Percentiles rank a stretch among this genome's conserved stretches.
phyloP scores from a whole-genome alignment of 2,329 filamentous ascomycete species.

The Fusarium cyanostomum region DNA sequence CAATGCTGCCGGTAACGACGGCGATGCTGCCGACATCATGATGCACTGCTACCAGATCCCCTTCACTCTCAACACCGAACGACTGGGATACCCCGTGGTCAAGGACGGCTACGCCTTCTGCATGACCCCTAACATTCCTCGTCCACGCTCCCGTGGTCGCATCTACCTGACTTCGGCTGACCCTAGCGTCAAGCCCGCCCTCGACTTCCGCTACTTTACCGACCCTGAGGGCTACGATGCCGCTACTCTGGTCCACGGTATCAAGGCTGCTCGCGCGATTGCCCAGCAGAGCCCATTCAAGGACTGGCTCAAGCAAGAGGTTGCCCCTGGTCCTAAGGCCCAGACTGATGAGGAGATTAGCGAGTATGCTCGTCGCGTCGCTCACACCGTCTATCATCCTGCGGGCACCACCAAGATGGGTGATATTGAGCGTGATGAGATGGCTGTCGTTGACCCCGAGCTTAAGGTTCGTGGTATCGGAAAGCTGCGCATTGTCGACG shows the following conservation, averaged over 20 bases:
- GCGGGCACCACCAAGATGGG: conserved; percentile 93
- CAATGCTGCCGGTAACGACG: conserved; percentile 74
- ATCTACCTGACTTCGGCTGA: conserved; percentile 81
- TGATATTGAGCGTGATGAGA: conserved; percentile 70
- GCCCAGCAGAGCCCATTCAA: conserved; percentile 81
- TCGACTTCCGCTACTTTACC: conserved; percentile 91
- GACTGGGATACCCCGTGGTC: conserved; percentile 73
- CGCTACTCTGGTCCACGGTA: conserved; percentile 79
- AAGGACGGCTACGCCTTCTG: conserved; percentile 84
- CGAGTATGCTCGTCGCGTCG: conserved; percentile 82
- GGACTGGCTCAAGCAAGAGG: conserved; percentile 83
- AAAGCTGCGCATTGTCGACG: conserved; percentile 82
- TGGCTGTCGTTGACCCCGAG: conserved; percentile 82
- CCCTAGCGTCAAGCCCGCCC: conserved; percentile 79
- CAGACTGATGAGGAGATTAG: conserved; percentile 82
- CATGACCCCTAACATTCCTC: conserved; percentile 92
- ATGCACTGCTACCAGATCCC: conserved; percentile 98
- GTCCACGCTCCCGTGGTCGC: conserved; percentile 79
- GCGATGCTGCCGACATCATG: conserved; percentile 86
- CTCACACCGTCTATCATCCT: conserved; percentile 91
- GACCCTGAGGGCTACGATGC: conserved; percentile 87
- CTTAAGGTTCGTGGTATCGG: conserved; percentile 77
- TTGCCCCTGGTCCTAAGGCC: conserved; percentile 77
- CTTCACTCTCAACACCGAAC: conserved; percentile 85
- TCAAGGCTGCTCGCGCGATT: conserved; percentile 80